Base-by-base conservation (phyloP, 106 monocot genomes). In the Apostasia ramifera region DNA sequence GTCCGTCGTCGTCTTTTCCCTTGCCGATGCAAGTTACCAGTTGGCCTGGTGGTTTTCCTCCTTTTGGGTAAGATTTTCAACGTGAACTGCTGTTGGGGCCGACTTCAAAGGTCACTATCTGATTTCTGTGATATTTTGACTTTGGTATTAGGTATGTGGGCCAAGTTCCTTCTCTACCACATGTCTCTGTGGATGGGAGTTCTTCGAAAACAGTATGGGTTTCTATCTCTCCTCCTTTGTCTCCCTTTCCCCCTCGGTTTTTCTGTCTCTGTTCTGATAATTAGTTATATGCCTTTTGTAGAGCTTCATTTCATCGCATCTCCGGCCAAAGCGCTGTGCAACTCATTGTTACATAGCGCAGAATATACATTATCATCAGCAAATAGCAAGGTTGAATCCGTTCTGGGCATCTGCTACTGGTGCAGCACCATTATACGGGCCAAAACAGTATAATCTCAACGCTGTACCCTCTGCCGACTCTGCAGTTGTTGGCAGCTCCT, bases 271-370 rank as follows among this genome's bases (percentile, higher is more conserved):
- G 5, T 50, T 13, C 4, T 55, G 44, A 41, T 74, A 3, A 54
- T 54, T 13, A 11, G 44, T 43, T 6, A 9, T 4, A 51, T 60
- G 9, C 15, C 1, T n/a, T 8, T 63, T 42, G 14, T 51, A 53
- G 66, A 46, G 53, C 47, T 76, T 88, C 39, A 26, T 75, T 60
- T 66, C 84, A 1, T 81, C 77, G 2, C 77, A 67, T 37, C 53
- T 68, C 1, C 78, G 83, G 5, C 80, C 71, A 57, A 98, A 85
- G 77, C 78, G 84, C 40, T 92, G 97, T 55, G 89, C 83, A 0
- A 92, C 92, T 2, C 97, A 98, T 53, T 85, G 72, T 66, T 90
- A 85, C 82, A 90, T 98, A 10, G 97, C 97, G 1, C 80, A 90
- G 77, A 84, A 71, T 54, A 92, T 98, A 58, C 45, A 73, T 13